phyloP scores from a whole-genome alignment of 345 rosid genomes.

The Salix dunnii region DNA sequence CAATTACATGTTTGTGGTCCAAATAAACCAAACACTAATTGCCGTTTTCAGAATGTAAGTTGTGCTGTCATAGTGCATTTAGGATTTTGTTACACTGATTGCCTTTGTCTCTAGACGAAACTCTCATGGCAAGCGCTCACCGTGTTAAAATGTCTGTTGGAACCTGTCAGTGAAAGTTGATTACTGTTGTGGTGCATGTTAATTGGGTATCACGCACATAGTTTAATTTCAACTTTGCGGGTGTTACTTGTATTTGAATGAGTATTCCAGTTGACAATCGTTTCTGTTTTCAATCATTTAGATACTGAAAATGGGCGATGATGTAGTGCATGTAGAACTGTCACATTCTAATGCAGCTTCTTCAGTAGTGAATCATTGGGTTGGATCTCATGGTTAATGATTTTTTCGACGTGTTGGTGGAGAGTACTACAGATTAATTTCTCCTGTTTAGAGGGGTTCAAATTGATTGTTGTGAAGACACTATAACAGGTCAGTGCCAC shows the following conservation, averaged over 20 bases:
- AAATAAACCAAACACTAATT: constrained; percentile 12
- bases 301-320: background rate
- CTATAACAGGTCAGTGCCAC: background rate
- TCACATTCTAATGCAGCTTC: background rate
- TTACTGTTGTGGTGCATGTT: background rate
- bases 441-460: background rate
- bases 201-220: background rate
- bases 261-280: background rate
- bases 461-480: background rate
- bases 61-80: constrained; percentile 8
- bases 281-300: background rate
- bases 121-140: background rate
- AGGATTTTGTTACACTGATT: constrained; percentile 9
- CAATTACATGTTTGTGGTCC: constrained; percentile 10
- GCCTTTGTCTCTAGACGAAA: background rate
- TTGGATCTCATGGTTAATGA: background rate
- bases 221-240: background rate
- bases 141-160: background rate
- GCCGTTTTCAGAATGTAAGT: background rate
- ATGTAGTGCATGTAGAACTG: background rate
- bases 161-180: background rate
- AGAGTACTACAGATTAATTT: background rate
- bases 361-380: background rate
- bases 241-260: background rate
- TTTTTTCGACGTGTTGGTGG: background rate